phyloP scores from a whole-genome alignment of 805 yeast species.

The Monosporozyma aerobia region DNA sequence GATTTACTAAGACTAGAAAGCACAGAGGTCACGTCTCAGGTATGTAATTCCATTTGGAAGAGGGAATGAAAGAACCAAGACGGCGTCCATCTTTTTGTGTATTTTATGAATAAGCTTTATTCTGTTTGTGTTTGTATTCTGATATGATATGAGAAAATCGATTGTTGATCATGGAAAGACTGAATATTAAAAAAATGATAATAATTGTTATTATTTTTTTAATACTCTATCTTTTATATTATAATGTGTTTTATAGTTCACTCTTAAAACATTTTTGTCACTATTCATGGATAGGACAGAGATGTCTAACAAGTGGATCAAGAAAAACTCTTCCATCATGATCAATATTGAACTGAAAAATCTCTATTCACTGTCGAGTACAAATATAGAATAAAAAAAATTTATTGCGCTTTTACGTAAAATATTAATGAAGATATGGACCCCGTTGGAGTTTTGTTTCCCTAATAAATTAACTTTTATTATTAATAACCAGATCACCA shows the following conservation, averaged over 20 bases:
- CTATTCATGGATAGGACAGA: background rate
- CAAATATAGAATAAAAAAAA: background rate
- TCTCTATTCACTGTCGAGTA: background rate
- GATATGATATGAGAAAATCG: background rate
- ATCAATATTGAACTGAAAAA: background rate
- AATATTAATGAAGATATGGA: background rate
- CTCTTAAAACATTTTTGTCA: background rate
- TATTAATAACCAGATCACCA: background rate
- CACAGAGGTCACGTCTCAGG: conserved; percentile 99
- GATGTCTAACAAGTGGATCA: background rate
- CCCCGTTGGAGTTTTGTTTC: background rate
- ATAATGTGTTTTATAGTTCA: background rate
- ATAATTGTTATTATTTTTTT: background rate
- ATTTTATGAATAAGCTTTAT: conserved; percentile 9
- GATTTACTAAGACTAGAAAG: conserved; percentile 98
- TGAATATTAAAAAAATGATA: no score
- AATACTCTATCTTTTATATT: background rate
- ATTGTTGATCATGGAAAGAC: background rate
- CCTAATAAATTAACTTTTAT: background rate
- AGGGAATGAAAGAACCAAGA: conserved; percentile 37
- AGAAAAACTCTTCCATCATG: conserved; percentile 7
- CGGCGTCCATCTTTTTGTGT: conserved; percentile 12
- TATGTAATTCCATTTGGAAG: conserved; percentile 45
- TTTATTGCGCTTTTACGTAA: background rate
- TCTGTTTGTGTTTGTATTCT: background rate